Evolutionary conservation across 169 alveolate genomes (phyloP), one percentile per base, ranked within the genome.

Genomic region (Eimeria acervulina): DNA sequence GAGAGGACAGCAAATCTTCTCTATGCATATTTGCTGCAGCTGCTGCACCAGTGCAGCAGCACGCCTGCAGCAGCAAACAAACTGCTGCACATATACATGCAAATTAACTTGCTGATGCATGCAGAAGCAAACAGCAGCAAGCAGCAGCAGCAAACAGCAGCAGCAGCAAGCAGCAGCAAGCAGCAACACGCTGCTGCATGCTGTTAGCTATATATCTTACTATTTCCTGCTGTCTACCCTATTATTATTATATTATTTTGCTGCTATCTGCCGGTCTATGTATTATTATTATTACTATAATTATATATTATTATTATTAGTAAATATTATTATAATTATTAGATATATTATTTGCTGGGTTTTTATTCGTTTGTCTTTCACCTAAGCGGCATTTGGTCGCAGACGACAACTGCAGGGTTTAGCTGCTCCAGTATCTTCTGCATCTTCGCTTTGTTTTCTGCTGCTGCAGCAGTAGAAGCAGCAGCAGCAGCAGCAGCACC

Each of bases 401-500:
- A 72, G 31, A 90, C 90, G 7, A 55, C 95, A 31, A 74, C 31
- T 23, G 61, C 42, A 0, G 95, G 95, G 42, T 72, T 80, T 21
- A 90, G 90, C 52, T 52, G 23, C 40, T 28, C 66, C 42, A 72
- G n/a, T 2, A 55, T 42, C 68, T 28, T 40, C 61, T 89, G 23
- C 44, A 89, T 19, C n/a, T 23, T 31, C 36, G 51, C 59, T 47
- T 52, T 52, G 59, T 33, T 8, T 28, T 23, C 59, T 17, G 10
- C 87, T 44, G 59, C 87, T 31, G 40, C 47, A 36, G n/a, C 81
- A 28, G 81, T 44, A 28, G 44, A 12, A 12, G 96, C 96, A 51
- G 93, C 97, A 17, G 92, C 91, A 95, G 85, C 47, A 36, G n/a
- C 81, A 28, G 81, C 81, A 28, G 44, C 40, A 12, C 95, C 96